Evolutionary conservation across 75 land plant genomes (phyloP), one percentile per base, ranked within the genome.

Genomic region (Isoetes taiwanensis): DNA sequence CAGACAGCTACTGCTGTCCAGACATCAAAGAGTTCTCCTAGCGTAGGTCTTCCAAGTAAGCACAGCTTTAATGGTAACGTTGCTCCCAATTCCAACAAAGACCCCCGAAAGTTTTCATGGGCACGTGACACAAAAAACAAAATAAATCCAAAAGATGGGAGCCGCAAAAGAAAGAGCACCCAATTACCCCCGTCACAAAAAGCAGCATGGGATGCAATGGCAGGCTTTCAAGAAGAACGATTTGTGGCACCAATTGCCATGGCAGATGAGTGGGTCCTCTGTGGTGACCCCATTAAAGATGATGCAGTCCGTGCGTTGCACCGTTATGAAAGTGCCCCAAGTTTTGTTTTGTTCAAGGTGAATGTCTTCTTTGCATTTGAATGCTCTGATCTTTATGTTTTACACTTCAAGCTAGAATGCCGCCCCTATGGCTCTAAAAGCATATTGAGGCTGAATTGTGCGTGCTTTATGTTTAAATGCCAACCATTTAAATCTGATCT

Each of bases 281-380:
- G 82, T 26, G 99, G 99, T 28, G 96, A 85, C 58, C 59, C 64
- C 30, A 28, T 12, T 19, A 94, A 89, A 64, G 99, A 94, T 64
- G 76, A 74, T 38, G 73, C 67, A 57, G 81, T 84, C 52, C 96
- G 99, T n/a, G 65, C 62, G 11, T 78, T 84, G 61, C 99, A 94
- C 42, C 54, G 77, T 41, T 94, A 85, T 72, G 99, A 85, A 73
- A 85, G 87, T 72, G 78, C 99, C 28, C 99, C 99, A 43, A 90
- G 88, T 63, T 66, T 85, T 38, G 76, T 69, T 59, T 86, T 94
- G 28, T 94, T 94, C 62, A 94, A 94, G 99, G 99, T 83, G 66
- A 55, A n/a, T n/a, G n/a, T n/a, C n/a, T n/a, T n/a, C n/a, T n/a
- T n/a, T n/a, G n/a, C n/a, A n/a, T n/a, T n/a, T n/a, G n/a, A n/a